Evolutionary conservation across 495 filamentous ascomycete genomes (phyloP).

Genomic region (Symbiotaphrina buchneri): DNA sequence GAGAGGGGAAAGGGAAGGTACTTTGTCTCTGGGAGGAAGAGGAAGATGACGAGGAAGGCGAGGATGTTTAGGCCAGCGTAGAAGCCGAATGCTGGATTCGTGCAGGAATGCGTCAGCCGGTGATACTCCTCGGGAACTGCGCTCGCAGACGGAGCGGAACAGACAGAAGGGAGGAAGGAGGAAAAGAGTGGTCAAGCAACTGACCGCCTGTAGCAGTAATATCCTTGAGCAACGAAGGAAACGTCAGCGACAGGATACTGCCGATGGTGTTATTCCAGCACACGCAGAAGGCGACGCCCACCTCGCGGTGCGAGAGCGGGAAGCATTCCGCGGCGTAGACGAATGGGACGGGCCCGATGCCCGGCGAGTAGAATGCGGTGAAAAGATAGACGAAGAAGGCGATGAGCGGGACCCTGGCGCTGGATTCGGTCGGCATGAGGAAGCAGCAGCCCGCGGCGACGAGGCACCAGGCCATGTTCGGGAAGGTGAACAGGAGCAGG

Average conservation of each 20-base stretch:
- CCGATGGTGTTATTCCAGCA: neutral
- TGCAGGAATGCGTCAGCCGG: too few species aligned
- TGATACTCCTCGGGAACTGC: too few species aligned
- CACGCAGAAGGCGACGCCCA: too few species aligned
- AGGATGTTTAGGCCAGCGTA: conserved; percentile 26
- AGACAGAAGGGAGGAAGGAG: too few species aligned
- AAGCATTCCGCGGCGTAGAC: conserved; percentile 15
- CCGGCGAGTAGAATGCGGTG: conserved; percentile 13
- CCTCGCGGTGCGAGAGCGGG: conserved; percentile 14
- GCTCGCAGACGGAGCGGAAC: too few species aligned
- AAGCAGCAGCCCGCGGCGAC: conserved; percentile 69
- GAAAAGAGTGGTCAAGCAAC: too few species aligned
- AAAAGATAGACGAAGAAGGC: neutral
- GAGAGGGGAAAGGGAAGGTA: too few species aligned
- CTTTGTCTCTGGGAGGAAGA: conserved; percentile 23
- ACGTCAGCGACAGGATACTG: too few species aligned
- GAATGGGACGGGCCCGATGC: conserved; percentile 14
- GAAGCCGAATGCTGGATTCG: conserved; percentile 31
- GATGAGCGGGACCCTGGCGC: too few species aligned
- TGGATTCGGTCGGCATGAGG: conserved; percentile 22
- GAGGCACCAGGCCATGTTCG: conserved; percentile 46
- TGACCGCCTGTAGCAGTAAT: too few species aligned
- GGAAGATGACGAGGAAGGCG: conserved; percentile 15
- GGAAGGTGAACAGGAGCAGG: conserved; percentile 55
- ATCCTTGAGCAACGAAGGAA: too few species aligned